phyloP scores from a whole-genome alignment of 352 stramenopile species.

The Phytophthora quininea region DNA sequence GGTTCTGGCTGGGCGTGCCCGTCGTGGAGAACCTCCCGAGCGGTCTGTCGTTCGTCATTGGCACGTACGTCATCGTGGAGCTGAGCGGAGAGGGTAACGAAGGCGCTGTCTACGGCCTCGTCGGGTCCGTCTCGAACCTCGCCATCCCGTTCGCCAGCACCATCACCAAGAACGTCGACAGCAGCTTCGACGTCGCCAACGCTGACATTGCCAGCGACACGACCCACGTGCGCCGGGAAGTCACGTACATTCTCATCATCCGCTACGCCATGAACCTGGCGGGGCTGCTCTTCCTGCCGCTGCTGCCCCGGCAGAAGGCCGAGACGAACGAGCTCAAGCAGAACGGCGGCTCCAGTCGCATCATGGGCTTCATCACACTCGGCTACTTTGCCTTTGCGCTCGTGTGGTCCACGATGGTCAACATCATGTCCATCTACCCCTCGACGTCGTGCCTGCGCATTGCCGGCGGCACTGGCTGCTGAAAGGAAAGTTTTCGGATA shows the following conservation, averaged over 20 bases:
- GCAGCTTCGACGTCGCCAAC: constrained; percentile 46
- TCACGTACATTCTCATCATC: constrained; percentile 53
- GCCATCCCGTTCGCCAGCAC: constrained; percentile 43
- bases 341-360: constrained; percentile 44
- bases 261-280: constrained; percentile 43
- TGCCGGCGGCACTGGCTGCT: too few species aligned
- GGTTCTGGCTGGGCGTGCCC: constrained; percentile 49
- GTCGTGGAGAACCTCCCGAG: constrained; percentile 39
- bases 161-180: constrained; percentile 48
- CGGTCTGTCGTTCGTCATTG: constrained; percentile 45
- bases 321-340: constrained; percentile 46
- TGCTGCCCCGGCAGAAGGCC: constrained; percentile 58
- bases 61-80: constrained; percentile 52
- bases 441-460: neutral
- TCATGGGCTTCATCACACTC: constrained; percentile 43
- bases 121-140: constrained; percentile 51
- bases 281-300: constrained; percentile 35
- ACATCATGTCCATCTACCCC: constrained; percentile 42
- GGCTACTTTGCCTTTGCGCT: constrained; percentile 41
- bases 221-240: constrained; percentile 40
- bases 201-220: constrained; percentile 45
- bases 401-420: constrained; percentile 36
- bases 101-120: constrained; percentile 42
- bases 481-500: neutral
- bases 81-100: constrained; percentile 51